Percentiles rank a stretch among this genome's conserved stretches.
Evolutionary conservation across 345 rosid genomes (phyloP).

Genomic region (Rhizophora mangle): DNA sequence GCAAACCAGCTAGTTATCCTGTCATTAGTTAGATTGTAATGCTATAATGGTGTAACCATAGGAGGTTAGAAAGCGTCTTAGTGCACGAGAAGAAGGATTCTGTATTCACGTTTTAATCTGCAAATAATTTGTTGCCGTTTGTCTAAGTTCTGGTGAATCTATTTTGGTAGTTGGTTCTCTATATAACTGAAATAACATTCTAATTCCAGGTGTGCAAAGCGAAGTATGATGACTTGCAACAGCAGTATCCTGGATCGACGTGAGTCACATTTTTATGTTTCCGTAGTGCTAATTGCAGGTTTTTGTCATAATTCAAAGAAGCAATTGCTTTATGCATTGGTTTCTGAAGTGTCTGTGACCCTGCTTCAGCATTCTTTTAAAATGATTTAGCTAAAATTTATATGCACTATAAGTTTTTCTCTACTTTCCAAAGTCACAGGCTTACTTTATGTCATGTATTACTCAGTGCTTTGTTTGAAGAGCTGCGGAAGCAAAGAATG

Average conservation of each 20-base stretch:
- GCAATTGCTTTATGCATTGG: no score
- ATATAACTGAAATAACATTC: neutral
- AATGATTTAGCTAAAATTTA: neutral
- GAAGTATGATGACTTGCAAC: slow-evolving; percentile 67
- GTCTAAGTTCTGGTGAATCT: neutral
- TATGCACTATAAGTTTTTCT: neutral
- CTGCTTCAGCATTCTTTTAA: neutral
- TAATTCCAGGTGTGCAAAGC: slow-evolving; percentile 65
- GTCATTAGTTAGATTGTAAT: no score
- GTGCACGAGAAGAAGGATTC: no score
- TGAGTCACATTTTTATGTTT: slow-evolving; percentile 29
- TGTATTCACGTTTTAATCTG: no score
- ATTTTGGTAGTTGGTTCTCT: neutral
- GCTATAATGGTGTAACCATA: no score
- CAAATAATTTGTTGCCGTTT: neutral
- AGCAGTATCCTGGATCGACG: slow-evolving; percentile 64
- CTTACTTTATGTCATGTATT: slow-evolving; percentile 12
- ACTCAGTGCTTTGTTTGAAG: slow-evolving; percentile 79
- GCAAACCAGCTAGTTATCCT: no score
- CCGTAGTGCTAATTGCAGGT: neutral
- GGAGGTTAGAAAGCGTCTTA: no score
- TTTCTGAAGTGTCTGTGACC: no score
- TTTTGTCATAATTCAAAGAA: neutral
- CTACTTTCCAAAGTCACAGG: slow-evolving; percentile 4
- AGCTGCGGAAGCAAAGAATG: slow-evolving; percentile 72